Evolutionary conservation across 1,284 basidiomycete species (phyloP).

Genomic region (Phellopilus nigrolimitatus): DNA sequence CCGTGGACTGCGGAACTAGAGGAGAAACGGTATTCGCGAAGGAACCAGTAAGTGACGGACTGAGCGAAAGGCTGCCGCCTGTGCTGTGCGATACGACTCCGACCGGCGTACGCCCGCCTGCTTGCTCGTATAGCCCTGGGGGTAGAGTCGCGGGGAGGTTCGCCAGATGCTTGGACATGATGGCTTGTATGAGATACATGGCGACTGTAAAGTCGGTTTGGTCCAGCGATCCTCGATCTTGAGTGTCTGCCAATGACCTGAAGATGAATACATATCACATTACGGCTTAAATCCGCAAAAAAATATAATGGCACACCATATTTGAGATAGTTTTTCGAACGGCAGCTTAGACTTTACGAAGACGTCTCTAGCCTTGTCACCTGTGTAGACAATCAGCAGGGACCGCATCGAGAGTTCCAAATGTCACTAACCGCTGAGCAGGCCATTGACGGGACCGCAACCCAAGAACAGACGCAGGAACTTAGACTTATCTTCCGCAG

Average conservation of each 20-base stretch:
- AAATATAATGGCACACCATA: conserved; percentile 63
- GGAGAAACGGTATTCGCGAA: conserved; percentile 33
- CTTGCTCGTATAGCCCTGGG: conserved; percentile 89
- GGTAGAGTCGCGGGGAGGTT: conserved; percentile 78
- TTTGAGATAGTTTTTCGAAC: conserved; percentile 87
- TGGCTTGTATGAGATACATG: conserved; percentile 93
- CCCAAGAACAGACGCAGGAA: conserved; percentile 77
- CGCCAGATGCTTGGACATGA: conserved; percentile 79
- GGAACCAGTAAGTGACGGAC: conserved; percentile 39
- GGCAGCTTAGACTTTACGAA: conserved; percentile 92
- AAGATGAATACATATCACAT: neutral
- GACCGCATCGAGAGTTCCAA: neutral
- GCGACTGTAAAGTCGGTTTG: conserved; percentile 92
- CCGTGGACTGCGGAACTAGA: conserved; percentile 24
- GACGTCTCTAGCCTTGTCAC: conserved; percentile 88
- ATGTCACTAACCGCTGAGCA: conserved; percentile 51
- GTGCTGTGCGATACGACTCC: conserved; percentile 52
- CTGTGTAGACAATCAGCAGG: conserved; percentile 34
- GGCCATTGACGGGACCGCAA: conserved; percentile 68
- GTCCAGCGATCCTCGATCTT: conserved; percentile 87
- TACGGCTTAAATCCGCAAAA: neutral
- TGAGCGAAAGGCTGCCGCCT: conserved; percentile 49
- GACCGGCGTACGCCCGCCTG: conserved; percentile 42
- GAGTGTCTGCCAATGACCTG: conserved; percentile 93
- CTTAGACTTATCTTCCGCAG: conserved; percentile 76